Base-by-base conservation (phyloP, 495 filamentous ascomycete species). In the Cudoniella acicularis region DNA sequence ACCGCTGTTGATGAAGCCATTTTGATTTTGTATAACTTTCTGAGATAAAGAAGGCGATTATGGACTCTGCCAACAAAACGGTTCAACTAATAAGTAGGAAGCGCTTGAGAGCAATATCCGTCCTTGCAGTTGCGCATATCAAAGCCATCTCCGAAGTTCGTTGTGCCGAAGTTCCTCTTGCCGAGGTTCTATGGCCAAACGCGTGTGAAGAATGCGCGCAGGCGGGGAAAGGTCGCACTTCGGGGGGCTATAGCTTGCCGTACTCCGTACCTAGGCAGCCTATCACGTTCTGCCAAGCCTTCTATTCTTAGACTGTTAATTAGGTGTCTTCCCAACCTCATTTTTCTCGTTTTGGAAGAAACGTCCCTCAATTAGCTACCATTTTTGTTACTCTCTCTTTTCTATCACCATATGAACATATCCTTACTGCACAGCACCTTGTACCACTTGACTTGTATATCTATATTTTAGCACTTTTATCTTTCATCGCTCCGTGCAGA, bases 1-100 rank as follows among this genome's bases (percentile, higher is more conserved):
- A 77, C 57, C 59, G 72, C 71, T 57, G 77, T 73, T 60, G 77
- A 25, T 48, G 63, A 57, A 25, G 62, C 62, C 65, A 65, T 65
- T 11, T 57, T 62, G 46, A 36, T 4, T 26, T 9, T 49, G 17
- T 43, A n/a, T n/a, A n/a, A n/a, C 10, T 41, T 51, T 52, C n/a
- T 48, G 51, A 43, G 40, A 54, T 40, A 25, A 54, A 36, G 51
- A 3, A 36, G 25, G 20, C 9, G 52, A 41, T 23, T 23, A 23
- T 17, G 10, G 16, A 41, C 36, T 41, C 16, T 41, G n/a, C n/a
- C n/a, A n/a, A n/a, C n/a, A n/a, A n/a, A n/a, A n/a, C 30, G 2
- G 30, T 41, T 36, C 13, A 45, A 8, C 23, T 17, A 36, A 40
- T 17, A 52, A 57, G 21, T 23, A 45, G 36, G 21, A 45, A 54